Conservation (phyloP, 164 flowering plant genomes). For the Liquidambar formosana region DNA sequence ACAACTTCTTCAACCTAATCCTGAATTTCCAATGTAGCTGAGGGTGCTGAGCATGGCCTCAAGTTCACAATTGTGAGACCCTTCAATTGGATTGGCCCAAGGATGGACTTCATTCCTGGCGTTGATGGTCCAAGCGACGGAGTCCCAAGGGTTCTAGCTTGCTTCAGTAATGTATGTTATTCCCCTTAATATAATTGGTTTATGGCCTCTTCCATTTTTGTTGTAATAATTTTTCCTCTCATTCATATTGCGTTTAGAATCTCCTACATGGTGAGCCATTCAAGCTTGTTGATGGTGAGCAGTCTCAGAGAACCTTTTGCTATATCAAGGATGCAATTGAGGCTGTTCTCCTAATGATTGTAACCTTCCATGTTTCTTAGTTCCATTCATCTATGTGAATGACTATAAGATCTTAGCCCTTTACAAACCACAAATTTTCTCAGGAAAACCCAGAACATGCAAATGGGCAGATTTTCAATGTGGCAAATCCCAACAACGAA, state of each 20-base stretch:
- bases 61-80: conserved; percentile 67
- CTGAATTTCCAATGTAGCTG: conserved; percentile 40
- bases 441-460: conserved; percentile 88
- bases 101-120: conserved; percentile 70
- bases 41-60: conserved; percentile 70
- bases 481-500: conserved; percentile 90
- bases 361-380: conserved; percentile 14
- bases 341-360: conserved; percentile 71
- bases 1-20: too few relatives aligned
- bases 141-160: conserved; percentile 64
- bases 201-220: not conserved
- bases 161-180: conserved; percentile 61
- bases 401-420: too few relatives aligned
- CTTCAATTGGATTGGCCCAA: conserved; percentile 72
- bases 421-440: not conserved
- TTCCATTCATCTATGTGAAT: not conserved
- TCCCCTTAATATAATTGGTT: not conserved
- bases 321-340: conserved; percentile 74
- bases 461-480: conserved; percentile 83
- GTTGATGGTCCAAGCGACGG: conserved; percentile 71
- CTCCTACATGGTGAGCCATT: conserved; percentile 64
- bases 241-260: conserved; percentile 25
- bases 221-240: not conserved
- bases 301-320: conserved; percentile 62
- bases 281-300: conserved; percentile 74